These are phyloP conservation scores for Nakazawaea molendinolei DNA, from an alignment of 805 yeast species.

Conservation along the genomic window DNA sequence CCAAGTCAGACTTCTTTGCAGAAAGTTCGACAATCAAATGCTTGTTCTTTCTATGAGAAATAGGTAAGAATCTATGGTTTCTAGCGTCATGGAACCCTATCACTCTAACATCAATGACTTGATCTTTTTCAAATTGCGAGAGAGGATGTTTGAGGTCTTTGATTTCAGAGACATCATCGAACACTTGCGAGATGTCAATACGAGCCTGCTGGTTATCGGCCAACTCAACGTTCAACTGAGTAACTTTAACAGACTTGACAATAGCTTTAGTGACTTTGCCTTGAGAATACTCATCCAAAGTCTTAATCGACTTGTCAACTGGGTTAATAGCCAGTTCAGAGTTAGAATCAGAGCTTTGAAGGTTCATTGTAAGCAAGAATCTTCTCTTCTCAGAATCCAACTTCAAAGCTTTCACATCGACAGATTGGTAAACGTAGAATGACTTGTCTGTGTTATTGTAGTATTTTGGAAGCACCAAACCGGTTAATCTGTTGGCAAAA, in stretches of 20 bases:
- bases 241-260: constrained; percentile 57
- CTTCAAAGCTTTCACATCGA: constrained; percentile 58
- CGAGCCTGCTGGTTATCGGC: constrained; percentile 79
- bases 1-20: constrained; percentile 37
- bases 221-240: constrained; percentile 67
- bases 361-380: constrained; percentile 59
- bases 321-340: constrained; percentile 44
- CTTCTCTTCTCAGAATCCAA: constrained; percentile 65
- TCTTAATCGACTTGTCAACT: constrained; percentile 45
- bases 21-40: constrained; percentile 61
- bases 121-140: constrained; percentile 49
- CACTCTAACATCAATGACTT: constrained; percentile 52
- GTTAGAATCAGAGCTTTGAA: constrained; percentile 17
- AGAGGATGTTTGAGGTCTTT: constrained; percentile 54
- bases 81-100: constrained; percentile 74
- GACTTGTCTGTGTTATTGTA: constrained; percentile 42
- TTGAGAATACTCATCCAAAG: constrained; percentile 43
- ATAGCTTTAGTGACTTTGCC: constrained; percentile 59
- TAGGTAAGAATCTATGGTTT: constrained; percentile 60
- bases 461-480: constrained; percentile 72
- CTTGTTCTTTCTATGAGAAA: constrained; percentile 50
- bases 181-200: constrained; percentile 68
- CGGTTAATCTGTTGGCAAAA: constrained; percentile 75
- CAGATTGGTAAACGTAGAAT: constrained; percentile 64
- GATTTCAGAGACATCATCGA: constrained; percentile 46